Conservation (phyloP, 805 yeast genomes). For the Yueomyces sp. region DNA sequence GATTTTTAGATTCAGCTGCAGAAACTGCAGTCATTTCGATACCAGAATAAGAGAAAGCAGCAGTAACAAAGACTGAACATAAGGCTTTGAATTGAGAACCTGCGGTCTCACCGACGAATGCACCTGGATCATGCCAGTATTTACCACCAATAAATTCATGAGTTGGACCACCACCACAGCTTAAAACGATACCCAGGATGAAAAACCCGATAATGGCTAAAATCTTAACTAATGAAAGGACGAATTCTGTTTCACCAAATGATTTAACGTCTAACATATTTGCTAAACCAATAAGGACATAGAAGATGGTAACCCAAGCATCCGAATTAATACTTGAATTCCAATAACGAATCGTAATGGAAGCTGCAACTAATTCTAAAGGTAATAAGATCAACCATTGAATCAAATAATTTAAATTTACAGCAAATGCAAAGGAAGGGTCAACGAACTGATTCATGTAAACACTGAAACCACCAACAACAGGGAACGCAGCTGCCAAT, state of each 20-base stretch:
- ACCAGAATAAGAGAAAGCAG: conserved; percentile 60
- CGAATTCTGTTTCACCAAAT: conserved; percentile 46
- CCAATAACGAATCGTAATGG: conserved; percentile 48
- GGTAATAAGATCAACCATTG: conserved; percentile 47
- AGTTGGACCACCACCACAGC: conserved; percentile 33
- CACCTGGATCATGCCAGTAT: conserved; percentile 44
- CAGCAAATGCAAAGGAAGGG: conserved; percentile 42
- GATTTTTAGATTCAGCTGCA: conserved; percentile 64
- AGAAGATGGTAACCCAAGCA: conserved; percentile 48
- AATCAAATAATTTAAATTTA: conserved; percentile 40
- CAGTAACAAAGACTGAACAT: conserved; percentile 40
- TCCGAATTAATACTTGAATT: conserved; percentile 34
- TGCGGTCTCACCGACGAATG: conserved; percentile 35
- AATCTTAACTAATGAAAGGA: conserved; percentile 36
- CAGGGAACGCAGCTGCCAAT: conserved; percentile 39
- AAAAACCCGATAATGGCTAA: conserved; percentile 39
- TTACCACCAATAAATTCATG: conserved; percentile 32
- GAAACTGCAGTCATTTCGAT: conserved; percentile 64
- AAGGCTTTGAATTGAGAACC: conserved; percentile 36
- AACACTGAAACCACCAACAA: conserved; percentile 39
- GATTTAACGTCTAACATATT: conserved; percentile 41
- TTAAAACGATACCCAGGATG: conserved; percentile 37
- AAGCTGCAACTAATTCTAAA: conserved; percentile 45
- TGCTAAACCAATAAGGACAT: conserved; percentile 32
- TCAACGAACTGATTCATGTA: conserved; percentile 39